These are phyloP conservation scores for Rosa multiflora DNA, from an alignment of 306 rosid genomes.

Conservation along the genomic window DNA sequence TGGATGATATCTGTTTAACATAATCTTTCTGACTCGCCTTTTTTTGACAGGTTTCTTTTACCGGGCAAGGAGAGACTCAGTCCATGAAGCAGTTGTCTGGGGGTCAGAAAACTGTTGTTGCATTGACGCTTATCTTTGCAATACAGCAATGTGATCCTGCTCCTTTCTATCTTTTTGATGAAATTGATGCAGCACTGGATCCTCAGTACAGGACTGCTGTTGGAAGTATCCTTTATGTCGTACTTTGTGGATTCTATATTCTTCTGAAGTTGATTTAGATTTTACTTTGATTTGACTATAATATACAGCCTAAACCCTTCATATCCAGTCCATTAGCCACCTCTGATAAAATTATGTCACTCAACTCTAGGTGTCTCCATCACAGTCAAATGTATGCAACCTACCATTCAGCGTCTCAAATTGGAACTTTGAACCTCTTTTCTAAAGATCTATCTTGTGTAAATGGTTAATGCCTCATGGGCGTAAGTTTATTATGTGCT, in stretches of 20 bases:
- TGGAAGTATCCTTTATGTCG: constrained; percentile 78
- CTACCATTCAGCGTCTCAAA: background rate
- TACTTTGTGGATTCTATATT: constrained; percentile 8
- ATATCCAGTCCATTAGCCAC: background rate
- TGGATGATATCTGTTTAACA: background rate
- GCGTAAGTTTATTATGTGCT: too few species aligned
- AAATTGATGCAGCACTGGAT: constrained; percentile 97
- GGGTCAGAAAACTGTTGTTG: constrained; percentile 98
- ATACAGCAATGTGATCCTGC: constrained; percentile 99
- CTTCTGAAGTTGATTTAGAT: background rate
- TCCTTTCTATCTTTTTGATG: constrained; percentile 96
- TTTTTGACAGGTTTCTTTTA: constrained; percentile 79
- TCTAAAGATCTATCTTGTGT: background rate
- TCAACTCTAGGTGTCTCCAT: background rate
- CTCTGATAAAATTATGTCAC: background rate
- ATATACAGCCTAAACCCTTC: background rate
- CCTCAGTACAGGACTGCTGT: constrained; percentile 98
- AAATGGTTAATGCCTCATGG: too few species aligned
- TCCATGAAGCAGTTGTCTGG: constrained; percentile 99
- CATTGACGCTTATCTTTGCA: constrained; percentile 95
- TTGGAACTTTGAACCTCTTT: background rate
- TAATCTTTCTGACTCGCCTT: constrained; percentile 1
- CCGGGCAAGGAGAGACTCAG: constrained; percentile 98
- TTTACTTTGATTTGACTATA: background rate
- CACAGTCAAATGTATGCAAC: background rate